A percentile compares a stretch with the other conserved stretches of the same genome.
These are phyloP conservation scores for Populus ilicifolia DNA, from an alignment of 345 rosid genomes.

Conservation along the genomic window DNA sequence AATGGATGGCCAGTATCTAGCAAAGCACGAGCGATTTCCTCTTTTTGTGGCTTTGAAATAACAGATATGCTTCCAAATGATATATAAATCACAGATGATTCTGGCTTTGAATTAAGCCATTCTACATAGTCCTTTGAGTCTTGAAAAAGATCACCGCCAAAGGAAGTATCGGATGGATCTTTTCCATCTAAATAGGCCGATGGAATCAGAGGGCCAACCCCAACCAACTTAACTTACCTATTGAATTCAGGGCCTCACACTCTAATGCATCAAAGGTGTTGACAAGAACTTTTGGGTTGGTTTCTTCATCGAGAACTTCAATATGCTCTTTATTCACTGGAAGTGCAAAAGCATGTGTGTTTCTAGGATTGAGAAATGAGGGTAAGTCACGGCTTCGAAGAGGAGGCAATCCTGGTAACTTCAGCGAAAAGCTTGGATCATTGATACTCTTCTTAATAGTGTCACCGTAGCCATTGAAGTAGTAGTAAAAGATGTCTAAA, in stretches of 20 bases:
- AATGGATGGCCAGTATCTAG: constrained; percentile 32
- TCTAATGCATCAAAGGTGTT: constrained; percentile 57
- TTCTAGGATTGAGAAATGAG: constrained; percentile 38
- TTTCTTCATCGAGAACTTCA: constrained; percentile 29
- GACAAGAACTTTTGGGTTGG: constrained; percentile 41
- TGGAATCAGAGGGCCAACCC: constrained; percentile 14
- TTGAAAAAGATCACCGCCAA: constrained; percentile 3
- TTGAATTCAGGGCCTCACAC: constrained; percentile 38
- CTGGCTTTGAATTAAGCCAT: constrained; percentile 40
- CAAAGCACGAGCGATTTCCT: constrained; percentile 43
- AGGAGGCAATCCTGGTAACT: constrained; percentile 42
- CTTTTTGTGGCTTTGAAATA: constrained; percentile 36
- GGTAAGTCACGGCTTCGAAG: constrained; percentile 41
- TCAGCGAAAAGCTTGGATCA: constrained; percentile 20
- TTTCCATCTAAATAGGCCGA: constrained; percentile 2
- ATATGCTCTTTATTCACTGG: constrained; percentile 29
- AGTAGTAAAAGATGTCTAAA: constrained; percentile 47
- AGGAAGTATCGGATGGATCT: constrained; percentile 2
- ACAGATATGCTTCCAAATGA: constrained; percentile 49
- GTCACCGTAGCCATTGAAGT: constrained; percentile 36
- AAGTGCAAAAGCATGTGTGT: constrained; percentile 13
- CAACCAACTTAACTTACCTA: neutral
- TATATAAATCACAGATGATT: constrained; percentile 35
- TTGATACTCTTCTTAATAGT: constrained; percentile 12
- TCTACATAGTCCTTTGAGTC: constrained; percentile 24